Base-by-base conservation (phyloP, 2,329 filamentous ascomycete species). In the Periconia sp. region DNA sequence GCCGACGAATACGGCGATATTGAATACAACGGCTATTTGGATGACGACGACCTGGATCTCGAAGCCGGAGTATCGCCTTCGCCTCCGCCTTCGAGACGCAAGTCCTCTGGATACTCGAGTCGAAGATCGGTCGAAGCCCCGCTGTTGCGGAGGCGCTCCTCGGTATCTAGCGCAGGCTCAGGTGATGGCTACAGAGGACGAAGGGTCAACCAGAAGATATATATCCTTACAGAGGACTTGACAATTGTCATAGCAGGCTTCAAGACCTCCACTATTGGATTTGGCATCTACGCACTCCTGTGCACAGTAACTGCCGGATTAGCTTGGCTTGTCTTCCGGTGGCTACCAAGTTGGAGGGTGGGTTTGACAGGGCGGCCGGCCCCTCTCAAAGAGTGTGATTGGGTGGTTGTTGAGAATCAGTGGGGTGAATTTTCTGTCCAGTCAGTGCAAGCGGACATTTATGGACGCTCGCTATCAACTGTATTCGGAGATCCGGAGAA, bases 361-460 rank as follows among this genome's bases (percentile, higher is more conserved):
- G 80, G 79, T 35, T 66, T 97, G 29, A 77, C 89, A 28, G 94
- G 94, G 19, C 80, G 76, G 39, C 74, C 84, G 4, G 82, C 82
- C 12, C 77, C 88, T 2, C 75, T 99, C 21, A 79, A 80, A 40
- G 82, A 88, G 40, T 94, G 89, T 61, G 80, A 88, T 46, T 99
- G 95, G 94, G 86, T 96, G 30, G 92, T 95, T 19, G 82, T 97
- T 52, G 94, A 96, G 80, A 96, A 99, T 62, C 91, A 97, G 79
- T 97, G 94, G 92, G 88, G 88, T 36, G 92, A 97, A 69, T 88
- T 97, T 69, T 78, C 81, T 10, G 82, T 94, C n/a, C 82, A 95
- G 60, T 65, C 84, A 36, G 79, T 97, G 10, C 77, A 78, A 44
- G 75, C 69, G 33, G 73, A 83, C 53, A 66, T 65, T 7, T 87